A percentile compares a stretch with the other conserved stretches of the same genome.
phyloP scores from a whole-genome alignment of 1,284 basidiomycete species.

The Laetiporus sulphureus region DNA sequence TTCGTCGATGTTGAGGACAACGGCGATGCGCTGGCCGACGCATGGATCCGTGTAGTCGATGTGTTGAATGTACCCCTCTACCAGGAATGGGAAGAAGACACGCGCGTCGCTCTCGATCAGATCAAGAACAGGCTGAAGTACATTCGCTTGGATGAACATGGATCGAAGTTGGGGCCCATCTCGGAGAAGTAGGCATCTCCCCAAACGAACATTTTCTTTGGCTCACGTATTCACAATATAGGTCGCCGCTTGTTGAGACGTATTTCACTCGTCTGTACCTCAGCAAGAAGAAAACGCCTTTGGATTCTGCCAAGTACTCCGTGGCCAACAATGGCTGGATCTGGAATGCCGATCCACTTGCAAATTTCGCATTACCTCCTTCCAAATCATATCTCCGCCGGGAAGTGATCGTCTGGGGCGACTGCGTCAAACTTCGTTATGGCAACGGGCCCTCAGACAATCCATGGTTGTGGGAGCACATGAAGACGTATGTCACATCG shows the following conservation, averaged over 20 bases:
- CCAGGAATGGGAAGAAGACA: constrained; percentile 79
- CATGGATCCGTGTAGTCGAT: constrained; percentile 76
- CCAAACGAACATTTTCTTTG: constrained; percentile 4
- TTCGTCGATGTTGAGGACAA: constrained; percentile 46
- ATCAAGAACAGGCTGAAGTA: constrained; percentile 77
- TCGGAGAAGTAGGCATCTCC: constrained; percentile 51
- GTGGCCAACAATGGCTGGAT: constrained; percentile 99
- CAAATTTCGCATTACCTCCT: constrained; percentile 90
- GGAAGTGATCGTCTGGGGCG: constrained; percentile 96
- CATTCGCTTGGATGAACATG: constrained; percentile 73
- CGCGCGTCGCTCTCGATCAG: constrained; percentile 64
- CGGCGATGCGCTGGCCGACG: constrained; percentile 50
- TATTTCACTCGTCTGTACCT: constrained; percentile 81
- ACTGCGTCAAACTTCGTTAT: constrained; percentile 97
- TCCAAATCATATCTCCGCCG: constrained; percentile 96
- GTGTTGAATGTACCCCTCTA: constrained; percentile 86
- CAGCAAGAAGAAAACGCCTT: constrained; percentile 41
- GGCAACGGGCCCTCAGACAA: constrained; percentile 75
- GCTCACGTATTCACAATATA: too few relatives aligned
- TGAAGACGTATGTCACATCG: constrained; percentile 79
- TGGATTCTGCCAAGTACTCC: constrained; percentile 67
- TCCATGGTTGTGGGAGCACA: constrained; percentile 93
- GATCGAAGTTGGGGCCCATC: constrained; percentile 83
- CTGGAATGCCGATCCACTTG: constrained; percentile 92
- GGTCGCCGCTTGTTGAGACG: constrained; percentile 76